A percentile compares a stretch with the other conserved stretches of the same genome.
Conservation (phyloP, 371 early-diverging fungal genomes). For the Lichtheimia hyalospora region DNA sequence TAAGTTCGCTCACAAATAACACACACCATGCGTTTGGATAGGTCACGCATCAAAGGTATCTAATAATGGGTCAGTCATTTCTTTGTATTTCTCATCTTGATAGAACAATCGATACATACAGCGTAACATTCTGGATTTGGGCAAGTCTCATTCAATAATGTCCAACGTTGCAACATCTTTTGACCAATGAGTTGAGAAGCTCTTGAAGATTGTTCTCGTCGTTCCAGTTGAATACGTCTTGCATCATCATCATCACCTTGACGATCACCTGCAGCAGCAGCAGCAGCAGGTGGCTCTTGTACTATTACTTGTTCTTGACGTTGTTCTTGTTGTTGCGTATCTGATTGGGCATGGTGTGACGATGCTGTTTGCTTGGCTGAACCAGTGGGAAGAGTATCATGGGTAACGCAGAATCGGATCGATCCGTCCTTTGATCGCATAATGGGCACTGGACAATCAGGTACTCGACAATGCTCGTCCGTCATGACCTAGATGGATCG, state of each 20-base stretch:
- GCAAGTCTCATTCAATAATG: constrained; percentile 69
- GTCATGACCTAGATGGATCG: constrained; percentile 50
- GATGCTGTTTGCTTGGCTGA: not conserved
- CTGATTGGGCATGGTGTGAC: not conserved
- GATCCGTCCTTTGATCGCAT: constrained; percentile 56
- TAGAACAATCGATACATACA: constrained; percentile 38
- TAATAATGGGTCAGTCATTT: constrained; percentile 7
- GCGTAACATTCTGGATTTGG: constrained; percentile 59
- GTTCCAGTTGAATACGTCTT: constrained; percentile 14
- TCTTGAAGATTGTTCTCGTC: constrained; percentile 58
- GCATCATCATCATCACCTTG: constrained; percentile 8
- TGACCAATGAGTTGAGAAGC: constrained; percentile 69
- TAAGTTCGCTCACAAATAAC: constrained; percentile 62
- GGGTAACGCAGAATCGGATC: constrained; percentile 48
- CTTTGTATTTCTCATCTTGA: not conserved
- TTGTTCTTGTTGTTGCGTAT: not conserved
- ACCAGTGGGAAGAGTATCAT: constrained; percentile 40
- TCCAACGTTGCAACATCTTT: constrained; percentile 69
- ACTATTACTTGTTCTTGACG: not conserved
- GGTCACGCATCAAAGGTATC: constrained; percentile 64
- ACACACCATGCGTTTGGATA: constrained; percentile 62
- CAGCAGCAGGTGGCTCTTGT: not conserved
- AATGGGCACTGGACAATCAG: constrained; percentile 50
- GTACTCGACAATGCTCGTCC: constrained; percentile 37
- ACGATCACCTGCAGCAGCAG: not conserved